These are phyloP conservation scores for Daldinia eschscholtzii DNA, from an alignment of 2,329 filamentous ascomycete species.

Conservation along the genomic window DNA sequence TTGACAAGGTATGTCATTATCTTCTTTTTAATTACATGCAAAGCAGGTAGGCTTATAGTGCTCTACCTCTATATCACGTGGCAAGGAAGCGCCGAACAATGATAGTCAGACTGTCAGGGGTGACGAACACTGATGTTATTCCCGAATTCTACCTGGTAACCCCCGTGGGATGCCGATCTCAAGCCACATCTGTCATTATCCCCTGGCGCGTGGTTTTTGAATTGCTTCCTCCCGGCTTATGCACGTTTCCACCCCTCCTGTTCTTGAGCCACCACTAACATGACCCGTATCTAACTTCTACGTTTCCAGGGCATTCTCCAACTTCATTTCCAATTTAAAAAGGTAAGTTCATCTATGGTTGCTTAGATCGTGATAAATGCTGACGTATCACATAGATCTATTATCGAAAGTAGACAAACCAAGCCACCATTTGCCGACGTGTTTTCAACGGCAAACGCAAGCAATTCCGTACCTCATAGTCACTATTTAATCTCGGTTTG, in stretches of 20 bases:
- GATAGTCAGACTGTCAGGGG: slow-evolving; percentile 17
- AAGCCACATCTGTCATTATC: slow-evolving; percentile 36
- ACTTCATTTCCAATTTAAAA: slow-evolving; percentile 98
- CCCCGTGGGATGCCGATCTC: slow-evolving; percentile 22
- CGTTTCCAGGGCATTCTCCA: slow-evolving; percentile 84
- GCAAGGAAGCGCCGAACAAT: slow-evolving; percentile 11
- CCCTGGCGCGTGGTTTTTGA: slow-evolving; percentile 22
- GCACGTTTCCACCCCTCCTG: slow-evolving; percentile 33
- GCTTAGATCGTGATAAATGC: slow-evolving; percentile 18
- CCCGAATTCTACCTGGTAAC: slow-evolving; percentile 27
- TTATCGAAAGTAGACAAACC: slow-evolving; percentile 54
- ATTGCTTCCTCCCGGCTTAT: slow-evolving; percentile 39
- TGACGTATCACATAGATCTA: slow-evolving; percentile 54
- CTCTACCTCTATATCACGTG: slow-evolving; percentile 40
- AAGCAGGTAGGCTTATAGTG: slow-evolving; percentile 13
- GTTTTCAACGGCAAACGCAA: slow-evolving; percentile 15
- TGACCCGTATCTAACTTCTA: slow-evolving; percentile 47
- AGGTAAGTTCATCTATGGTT: slow-evolving; percentile 67
- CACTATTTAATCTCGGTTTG: slow-evolving; percentile 6
- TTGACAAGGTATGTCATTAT: slow-evolving; percentile 86
- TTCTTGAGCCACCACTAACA: slow-evolving; percentile 33
- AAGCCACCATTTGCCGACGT: not conserved
- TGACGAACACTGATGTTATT: slow-evolving; percentile 24
- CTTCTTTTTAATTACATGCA: not conserved
- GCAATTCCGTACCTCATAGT: not conserved